These are phyloP conservation scores for Mycocalia duriaeana DNA, from an alignment of 1,284 basidiomycete genomes.

Conservation along the genomic window DNA sequence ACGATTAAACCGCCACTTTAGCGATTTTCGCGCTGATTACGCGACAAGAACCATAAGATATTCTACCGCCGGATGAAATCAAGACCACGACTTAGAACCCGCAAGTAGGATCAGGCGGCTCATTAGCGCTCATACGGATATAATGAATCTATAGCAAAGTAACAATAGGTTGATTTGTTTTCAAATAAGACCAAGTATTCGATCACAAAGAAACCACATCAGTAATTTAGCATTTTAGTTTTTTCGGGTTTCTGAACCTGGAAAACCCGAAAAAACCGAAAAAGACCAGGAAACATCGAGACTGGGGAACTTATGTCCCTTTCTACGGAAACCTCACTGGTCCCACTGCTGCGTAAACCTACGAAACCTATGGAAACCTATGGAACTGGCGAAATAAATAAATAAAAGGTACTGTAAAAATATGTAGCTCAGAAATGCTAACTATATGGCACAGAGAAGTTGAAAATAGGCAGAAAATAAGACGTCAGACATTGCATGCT, in stretches of 20 bases:
- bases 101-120: too few species aligned
- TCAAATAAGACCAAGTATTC: background rate
- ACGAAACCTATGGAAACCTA: background rate
- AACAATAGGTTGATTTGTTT: background rate
- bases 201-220: background rate
- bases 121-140: too few species aligned
- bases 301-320: constrained; percentile 2
- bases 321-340: constrained; percentile 3
- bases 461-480: background rate
- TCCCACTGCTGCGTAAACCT: background rate
- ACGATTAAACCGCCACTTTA: too few species aligned
- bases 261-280: constrained; percentile 5
- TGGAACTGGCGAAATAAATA: background rate
- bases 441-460: background rate
- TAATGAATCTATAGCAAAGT: too few species aligned
- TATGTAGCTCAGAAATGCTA: background rate
- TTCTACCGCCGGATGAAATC: too few species aligned
- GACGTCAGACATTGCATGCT: background rate
- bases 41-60: too few species aligned
- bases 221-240: background rate
- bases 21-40: too few species aligned
- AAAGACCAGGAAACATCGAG: background rate
- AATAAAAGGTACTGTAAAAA: background rate
- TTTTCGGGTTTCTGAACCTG: constrained; percentile 1
- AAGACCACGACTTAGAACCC: too few species aligned